These are phyloP conservation scores for Colletotrichum sp. DNA, from an alignment of 2,329 filamentous ascomycete species.

Conservation along the genomic window DNA sequence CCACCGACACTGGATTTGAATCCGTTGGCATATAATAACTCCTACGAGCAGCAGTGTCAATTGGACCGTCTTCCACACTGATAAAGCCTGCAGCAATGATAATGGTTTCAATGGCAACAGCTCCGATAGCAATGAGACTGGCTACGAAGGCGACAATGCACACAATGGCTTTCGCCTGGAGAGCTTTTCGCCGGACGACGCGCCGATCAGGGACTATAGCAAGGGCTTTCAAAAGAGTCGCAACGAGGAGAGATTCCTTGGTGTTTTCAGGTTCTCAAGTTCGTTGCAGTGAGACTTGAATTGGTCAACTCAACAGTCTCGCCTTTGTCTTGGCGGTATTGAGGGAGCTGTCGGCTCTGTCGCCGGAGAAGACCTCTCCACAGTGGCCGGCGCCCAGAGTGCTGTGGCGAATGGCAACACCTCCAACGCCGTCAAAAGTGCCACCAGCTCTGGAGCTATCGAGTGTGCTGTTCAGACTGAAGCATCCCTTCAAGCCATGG, in stretches of 20 bases:
- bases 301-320: not conserved
- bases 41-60: conserved; percentile 12
- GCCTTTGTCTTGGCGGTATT: not conserved
- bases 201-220: not conserved
- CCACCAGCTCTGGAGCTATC: not conserved
- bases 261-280: not conserved
- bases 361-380: not conserved
- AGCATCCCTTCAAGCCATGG: too few species aligned
- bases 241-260: not conserved
- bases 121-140: not conserved
- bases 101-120: not conserved
- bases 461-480: not conserved
- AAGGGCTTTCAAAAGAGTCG: not conserved
- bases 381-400: not conserved
- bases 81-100: conserved; percentile 24
- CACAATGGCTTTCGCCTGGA: not conserved
- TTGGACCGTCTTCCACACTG: conserved; percentile 2
- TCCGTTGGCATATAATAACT: conserved; percentile 32
- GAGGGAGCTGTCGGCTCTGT: not conserved
- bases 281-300: not conserved
- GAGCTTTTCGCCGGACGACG: not conserved
- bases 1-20: not conserved
- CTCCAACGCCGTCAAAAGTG: not conserved
- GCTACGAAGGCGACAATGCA: not conserved
- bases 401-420: not conserved